Conservation (phyloP, 2,329 filamentous ascomycete species). For the Fonsecaea monophora region DNA sequence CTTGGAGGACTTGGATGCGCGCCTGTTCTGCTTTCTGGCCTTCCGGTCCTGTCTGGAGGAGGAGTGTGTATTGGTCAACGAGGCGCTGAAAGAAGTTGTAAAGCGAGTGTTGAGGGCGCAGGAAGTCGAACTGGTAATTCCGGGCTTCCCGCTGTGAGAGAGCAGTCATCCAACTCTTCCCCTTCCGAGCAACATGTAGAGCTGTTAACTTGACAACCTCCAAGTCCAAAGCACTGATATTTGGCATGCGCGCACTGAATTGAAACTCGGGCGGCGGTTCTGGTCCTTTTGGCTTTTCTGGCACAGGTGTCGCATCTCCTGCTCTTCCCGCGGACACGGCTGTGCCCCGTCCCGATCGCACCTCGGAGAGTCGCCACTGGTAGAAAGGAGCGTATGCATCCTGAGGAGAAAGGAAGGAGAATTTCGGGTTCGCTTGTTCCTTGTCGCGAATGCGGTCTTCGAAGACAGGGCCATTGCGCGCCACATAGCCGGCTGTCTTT, state of each 20-base stretch:
- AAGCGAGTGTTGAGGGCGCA: conserved; percentile 92
- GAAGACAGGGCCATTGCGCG: conserved; percentile 69
- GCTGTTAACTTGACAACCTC: conserved; percentile 77
- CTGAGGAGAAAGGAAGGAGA: conserved; percentile 79
- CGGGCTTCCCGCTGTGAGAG: conserved; percentile 85
- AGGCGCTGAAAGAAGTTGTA: conserved; percentile 94
- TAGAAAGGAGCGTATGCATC: conserved; percentile 92
- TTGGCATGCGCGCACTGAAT: conserved; percentile 96
- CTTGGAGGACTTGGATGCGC: conserved; percentile 73
- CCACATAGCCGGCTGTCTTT: conserved; percentile 93
- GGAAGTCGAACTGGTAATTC: conserved; percentile 95
- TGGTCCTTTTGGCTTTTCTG: conserved; percentile 78
- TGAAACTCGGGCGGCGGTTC: conserved; percentile 84
- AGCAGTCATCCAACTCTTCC: conserved; percentile 87
- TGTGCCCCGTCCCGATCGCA: conserved; percentile 82
- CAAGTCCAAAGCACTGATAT: conserved; percentile 93
- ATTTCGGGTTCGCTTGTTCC: conserved; percentile 83
- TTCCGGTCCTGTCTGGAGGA: conserved; percentile 73
- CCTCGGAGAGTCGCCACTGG: conserved; percentile 85
- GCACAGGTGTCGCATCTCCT: conserved; percentile 64
- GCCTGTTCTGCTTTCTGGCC: conserved; percentile 75
- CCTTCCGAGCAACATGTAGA: conserved; percentile 90
- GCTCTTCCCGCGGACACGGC: conserved; percentile 76
- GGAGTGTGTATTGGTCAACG: conserved; percentile 88
- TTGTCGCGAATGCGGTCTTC: conserved; percentile 87